Base-by-base conservation (phyloP, 345 rosid species). In the Gossypium bickii region DNA sequence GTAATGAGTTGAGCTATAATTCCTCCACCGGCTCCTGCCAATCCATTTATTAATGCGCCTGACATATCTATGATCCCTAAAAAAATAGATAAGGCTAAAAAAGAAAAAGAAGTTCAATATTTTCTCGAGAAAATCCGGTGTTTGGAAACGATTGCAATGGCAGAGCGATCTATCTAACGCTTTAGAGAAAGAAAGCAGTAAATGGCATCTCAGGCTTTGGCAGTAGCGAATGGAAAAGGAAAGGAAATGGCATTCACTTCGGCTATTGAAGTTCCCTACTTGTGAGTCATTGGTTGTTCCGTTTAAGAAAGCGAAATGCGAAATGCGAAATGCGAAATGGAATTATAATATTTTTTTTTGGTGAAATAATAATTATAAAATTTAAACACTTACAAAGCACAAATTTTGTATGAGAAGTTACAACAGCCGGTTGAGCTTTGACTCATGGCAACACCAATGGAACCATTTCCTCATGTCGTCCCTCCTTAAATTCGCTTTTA, bases 21-120 rank as follows among this genome's bases (percentile, higher is more conserved):
- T 83, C 98, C 98, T 13, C 97, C 99, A 41, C 97, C 96, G 44
- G 97, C 97, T 68, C 97, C 98, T 67, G 99, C 92, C 79, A 95
- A 84, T 25, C 98, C 99, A 76, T 89, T 93, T 80, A 95, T 93
- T 89, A 93, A 52, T 80, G 99, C 97, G 78, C 93, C 99, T 12
- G 99, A 95, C 99, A 95, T 95, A 71, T 45, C 64, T 10, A 11
- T 9, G 16, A 11, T 76, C 60, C 74, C 77, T 18, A 76, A 22
- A 58, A 44, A 58, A 44, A 72, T 68, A 72, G 9, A 43, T 22
- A 56, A 25, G 10, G 27, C 7, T 3, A 29, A 34, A 34, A 34
- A 34, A 4, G 38, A 2, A 61, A 61, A 27, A 10, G 16, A 27
- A 25, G 7, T 16, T 13, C 0, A 17, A 25, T 9, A 10, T 16